Evolutionary conservation across 345 rosid genomes (phyloP).

Genomic region (Crucihimalaya himalaica): DNA sequence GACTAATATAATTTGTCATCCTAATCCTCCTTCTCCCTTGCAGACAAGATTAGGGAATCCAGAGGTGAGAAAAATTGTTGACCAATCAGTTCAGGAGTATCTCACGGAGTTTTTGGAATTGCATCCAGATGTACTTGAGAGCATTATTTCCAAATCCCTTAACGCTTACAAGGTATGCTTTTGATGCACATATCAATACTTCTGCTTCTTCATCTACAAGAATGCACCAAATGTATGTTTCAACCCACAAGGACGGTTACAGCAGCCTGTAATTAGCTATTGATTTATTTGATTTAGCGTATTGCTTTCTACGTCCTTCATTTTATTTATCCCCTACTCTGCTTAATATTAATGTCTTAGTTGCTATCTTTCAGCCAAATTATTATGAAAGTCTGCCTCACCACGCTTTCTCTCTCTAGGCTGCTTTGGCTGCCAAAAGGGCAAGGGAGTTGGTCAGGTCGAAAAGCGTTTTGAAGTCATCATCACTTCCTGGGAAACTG

Average conservation of each 20-base stretch:
- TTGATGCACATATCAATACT: constrained; percentile 17
- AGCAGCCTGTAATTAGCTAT: neutral
- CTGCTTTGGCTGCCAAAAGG: constrained; percentile 97
- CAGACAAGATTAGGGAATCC: constrained; percentile 99
- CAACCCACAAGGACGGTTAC: neutral
- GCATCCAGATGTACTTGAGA: constrained; percentile 96
- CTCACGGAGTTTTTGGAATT: constrained; percentile 92
- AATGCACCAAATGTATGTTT: neutral
- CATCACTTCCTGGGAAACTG: constrained; percentile 98
- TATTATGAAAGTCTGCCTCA: constrained; percentile 13
- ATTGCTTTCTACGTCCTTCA: neutral
- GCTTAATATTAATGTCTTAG: neutral
- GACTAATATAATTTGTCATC: constrained; percentile 8
- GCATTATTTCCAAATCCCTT: constrained; percentile 82
- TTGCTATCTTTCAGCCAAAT: constrained; percentile 17
- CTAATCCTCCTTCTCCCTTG: constrained; percentile 25
- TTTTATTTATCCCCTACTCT: neutral
- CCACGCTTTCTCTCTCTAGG: constrained; percentile 51
- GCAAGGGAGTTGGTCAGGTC: constrained; percentile 96
- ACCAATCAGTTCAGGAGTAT: constrained; percentile 93
- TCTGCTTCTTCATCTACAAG: constrained; percentile 6
- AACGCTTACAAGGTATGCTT: constrained; percentile 88
- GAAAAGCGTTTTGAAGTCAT: constrained; percentile 83
- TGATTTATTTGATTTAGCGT: neutral
- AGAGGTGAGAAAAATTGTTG: constrained; percentile 92